Evolutionary conservation across 768 basidiomycete species (phyloP).

Genomic region (Russula vinacea): DNA sequence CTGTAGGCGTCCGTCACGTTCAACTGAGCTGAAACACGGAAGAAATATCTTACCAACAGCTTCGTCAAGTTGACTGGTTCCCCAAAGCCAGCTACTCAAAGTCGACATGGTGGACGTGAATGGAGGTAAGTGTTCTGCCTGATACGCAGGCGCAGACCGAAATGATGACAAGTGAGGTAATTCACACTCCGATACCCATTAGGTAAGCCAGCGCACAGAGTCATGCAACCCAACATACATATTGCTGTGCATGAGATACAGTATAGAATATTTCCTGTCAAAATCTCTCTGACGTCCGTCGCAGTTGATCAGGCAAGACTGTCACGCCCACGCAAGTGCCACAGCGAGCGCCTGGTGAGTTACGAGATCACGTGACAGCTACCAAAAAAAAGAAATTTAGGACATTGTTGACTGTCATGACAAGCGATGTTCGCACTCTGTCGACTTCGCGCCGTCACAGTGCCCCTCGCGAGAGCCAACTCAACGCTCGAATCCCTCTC

Average conservation of each 20-base stretch:
- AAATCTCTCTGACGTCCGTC: not conserved
- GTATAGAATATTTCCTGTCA: too few species aligned
- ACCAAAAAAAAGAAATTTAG: too few species aligned
- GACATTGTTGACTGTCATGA: not conserved
- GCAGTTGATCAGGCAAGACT: not conserved
- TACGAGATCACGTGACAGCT: not conserved
- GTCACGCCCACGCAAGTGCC: not conserved
- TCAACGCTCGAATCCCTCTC: constrained; percentile 18
- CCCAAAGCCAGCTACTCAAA: constrained; percentile 30
- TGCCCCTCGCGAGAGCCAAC: constrained; percentile 23
- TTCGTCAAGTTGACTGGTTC: constrained; percentile 29
- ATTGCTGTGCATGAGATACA: not conserved
- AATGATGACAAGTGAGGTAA: too few species aligned
- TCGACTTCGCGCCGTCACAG: constrained; percentile 18
- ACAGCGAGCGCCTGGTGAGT: not conserved
- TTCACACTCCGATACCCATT: constrained; percentile 21
- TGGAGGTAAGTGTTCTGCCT: not conserved
- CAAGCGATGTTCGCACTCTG: constrained; percentile 23
- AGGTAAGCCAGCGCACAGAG: not conserved
- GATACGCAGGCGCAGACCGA: not conserved
- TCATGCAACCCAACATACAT: not conserved
- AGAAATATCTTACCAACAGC: constrained; percentile 25
- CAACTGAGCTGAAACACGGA: not conserved
- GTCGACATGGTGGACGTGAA: constrained; percentile 25
- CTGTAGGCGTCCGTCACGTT: constrained; percentile 40